phyloP scores from a whole-genome alignment of 495 filamentous ascomycete species.

The Penicillium mononematosum region DNA sequence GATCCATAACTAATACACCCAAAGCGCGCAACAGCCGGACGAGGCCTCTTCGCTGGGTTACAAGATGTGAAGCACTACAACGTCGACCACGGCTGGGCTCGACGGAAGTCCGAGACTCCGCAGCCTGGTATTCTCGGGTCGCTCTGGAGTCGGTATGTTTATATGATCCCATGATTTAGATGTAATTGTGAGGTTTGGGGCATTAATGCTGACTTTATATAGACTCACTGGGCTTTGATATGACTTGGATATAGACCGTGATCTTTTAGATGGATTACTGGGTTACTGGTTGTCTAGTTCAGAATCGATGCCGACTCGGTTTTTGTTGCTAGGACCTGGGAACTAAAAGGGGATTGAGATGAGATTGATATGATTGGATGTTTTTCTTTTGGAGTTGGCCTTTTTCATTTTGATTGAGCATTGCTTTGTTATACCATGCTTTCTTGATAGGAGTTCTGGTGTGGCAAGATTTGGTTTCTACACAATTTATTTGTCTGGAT shows the following conservation, averaged over 20 bases:
- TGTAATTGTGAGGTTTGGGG: not conserved
- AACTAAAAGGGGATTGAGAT: not conserved
- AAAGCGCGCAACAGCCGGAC: conserved; percentile 38
- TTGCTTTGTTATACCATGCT: not conserved
- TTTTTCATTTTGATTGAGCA: not conserved
- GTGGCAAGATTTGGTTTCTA: not conserved
- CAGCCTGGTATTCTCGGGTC: conserved; percentile 19
- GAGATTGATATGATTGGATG: not conserved
- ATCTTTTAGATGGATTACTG: not conserved
- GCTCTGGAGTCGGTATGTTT: conserved; percentile 21
- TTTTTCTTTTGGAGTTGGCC: conserved; percentile 2
- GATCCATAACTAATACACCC: not conserved
- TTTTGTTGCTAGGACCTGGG: not conserved
- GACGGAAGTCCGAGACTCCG: conserved; percentile 19
- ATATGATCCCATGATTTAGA: not conserved
- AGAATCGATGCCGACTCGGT: not conserved
- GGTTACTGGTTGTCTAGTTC: not conserved
- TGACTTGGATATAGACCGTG: not conserved
- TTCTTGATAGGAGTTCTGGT: not conserved
- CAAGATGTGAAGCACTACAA: conserved; percentile 48
- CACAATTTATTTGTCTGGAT: not conserved
- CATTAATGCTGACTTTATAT: conserved; percentile 4
- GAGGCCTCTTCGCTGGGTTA: conserved; percentile 47
- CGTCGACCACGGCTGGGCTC: conserved; percentile 44
- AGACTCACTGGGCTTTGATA: conserved; percentile 15